Evolutionary conservation across 1,284 basidiomycete species (phyloP).

Genomic region (Termitomyces sp.): DNA sequence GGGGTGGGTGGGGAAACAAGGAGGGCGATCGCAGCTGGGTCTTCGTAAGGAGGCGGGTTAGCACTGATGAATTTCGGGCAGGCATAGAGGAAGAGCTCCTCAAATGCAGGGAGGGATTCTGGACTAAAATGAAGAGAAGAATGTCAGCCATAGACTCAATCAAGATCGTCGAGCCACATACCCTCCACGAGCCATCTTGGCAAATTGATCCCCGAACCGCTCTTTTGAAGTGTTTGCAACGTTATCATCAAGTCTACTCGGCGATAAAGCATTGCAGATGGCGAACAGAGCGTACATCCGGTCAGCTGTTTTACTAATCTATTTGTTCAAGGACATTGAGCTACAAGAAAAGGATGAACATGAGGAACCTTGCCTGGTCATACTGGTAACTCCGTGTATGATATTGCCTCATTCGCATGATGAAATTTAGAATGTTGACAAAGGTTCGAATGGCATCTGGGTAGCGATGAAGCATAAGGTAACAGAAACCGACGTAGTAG

Average conservation of each 20-base stretch:
- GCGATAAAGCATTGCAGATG: slow-evolving; percentile 89
- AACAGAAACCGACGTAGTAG: slow-evolving; percentile 96
- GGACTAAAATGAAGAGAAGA: slow-evolving; percentile 32
- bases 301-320: slow-evolving; percentile 97
- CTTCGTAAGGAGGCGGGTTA: slow-evolving; percentile 91
- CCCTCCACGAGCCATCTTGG: slow-evolving; percentile 80
- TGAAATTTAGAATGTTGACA: slow-evolving; percentile 90
- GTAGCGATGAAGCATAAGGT: slow-evolving; percentile 91
- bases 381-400: slow-evolving; percentile 96
- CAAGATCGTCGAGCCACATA: slow-evolving; percentile 20
- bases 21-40: slow-evolving; percentile 57
- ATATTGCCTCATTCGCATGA: slow-evolving; percentile 90
- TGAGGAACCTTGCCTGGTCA: slow-evolving; percentile 62
- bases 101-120: slow-evolving; percentile 81
- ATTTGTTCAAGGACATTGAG: slow-evolving; percentile 1
- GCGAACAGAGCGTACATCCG: slow-evolving; percentile 96
- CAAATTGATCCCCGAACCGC: slow-evolving; percentile 86
- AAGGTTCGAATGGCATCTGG: slow-evolving; percentile 94
- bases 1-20: slow-evolving; percentile 29
- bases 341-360: neutral
- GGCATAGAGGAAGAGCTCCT: slow-evolving; percentile 92
- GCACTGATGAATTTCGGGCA: slow-evolving; percentile 97
- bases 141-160: neutral
- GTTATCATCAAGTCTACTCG: slow-evolving; percentile 88
- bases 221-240: slow-evolving; percentile 93